A percentile compares a stretch with the other conserved stretches of the same genome.
These are phyloP conservation scores for Gentiana macrophylla DNA, from an alignment of 257 asterid species.

Conservation along the genomic window DNA sequence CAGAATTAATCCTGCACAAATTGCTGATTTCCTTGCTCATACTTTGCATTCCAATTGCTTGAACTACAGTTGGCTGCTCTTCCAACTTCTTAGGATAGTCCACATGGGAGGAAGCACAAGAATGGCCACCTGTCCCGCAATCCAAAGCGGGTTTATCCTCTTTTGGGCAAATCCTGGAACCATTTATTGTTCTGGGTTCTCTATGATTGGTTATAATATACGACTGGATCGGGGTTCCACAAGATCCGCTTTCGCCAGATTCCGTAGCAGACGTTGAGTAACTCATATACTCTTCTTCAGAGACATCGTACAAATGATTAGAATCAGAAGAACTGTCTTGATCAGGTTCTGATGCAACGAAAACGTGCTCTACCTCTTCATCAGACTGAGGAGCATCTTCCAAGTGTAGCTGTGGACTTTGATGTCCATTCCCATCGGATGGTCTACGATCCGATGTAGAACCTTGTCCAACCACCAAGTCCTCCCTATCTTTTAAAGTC, in stretches of 20 bases:
- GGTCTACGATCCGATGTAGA: constrained; percentile 32
- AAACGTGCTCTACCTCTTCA: constrained; percentile 23
- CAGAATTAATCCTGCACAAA: constrained; percentile 63
- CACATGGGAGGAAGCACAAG: constrained; percentile 24
- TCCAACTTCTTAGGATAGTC: constrained; percentile 20
- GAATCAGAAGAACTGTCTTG: constrained; percentile 34
- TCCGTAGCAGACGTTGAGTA: constrained; percentile 51
- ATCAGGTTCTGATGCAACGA: constrained; percentile 27
- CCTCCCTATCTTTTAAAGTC: constrained; percentile 60
- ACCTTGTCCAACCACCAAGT: constrained; percentile 36
- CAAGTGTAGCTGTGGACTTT: constrained; percentile 23
- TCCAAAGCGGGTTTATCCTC: constrained; percentile 12
- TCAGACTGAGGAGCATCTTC: constrained; percentile 20
- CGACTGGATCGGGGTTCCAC: constrained; percentile 31
- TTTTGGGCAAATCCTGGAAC: constrained; percentile 11
- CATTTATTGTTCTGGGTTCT: constrained; percentile 15
- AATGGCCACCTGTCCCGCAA: constrained; percentile 20
- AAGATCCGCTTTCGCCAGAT: constrained; percentile 15
- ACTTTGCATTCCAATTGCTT: constrained; percentile 28
- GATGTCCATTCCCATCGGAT: constrained; percentile 54
- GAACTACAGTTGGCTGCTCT: constrained; percentile 15
- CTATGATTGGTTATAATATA: constrained; percentile 10
- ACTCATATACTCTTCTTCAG: constrained; percentile 45
- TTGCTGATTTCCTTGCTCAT: constrained; percentile 60
- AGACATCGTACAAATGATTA: constrained; percentile 21